Percentiles rank a stretch among this genome's conserved stretches.
phyloP scores from a whole-genome alignment of 2,329 filamentous ascomycete genomes.

The Penicillium sp. region DNA sequence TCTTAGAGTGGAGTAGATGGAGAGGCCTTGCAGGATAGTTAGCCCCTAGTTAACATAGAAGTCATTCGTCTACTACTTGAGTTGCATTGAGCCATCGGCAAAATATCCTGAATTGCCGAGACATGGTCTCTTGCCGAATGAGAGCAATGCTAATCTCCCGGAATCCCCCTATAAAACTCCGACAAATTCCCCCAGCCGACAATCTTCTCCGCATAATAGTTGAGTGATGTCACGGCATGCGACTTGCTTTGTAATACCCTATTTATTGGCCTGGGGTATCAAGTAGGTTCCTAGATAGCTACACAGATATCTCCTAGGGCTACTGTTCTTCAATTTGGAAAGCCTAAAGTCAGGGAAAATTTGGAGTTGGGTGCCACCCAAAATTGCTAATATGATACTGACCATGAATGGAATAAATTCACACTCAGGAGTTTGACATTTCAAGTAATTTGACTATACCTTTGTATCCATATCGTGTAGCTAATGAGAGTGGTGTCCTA shows the following conservation, averaged over 20 bases:
- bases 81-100: background rate
- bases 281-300: too few relatives aligned
- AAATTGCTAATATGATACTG: background rate
- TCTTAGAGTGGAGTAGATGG: background rate
- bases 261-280: too few relatives aligned
- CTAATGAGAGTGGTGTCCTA: background rate
- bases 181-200: background rate
- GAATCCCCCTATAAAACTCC: constrained; percentile 3
- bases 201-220: background rate
- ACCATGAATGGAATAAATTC: background rate
- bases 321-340: too few relatives aligned
- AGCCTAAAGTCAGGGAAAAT: too few relatives aligned
- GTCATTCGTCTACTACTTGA: background rate
- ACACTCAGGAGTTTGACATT: background rate
- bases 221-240: background rate
- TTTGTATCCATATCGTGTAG: background rate
- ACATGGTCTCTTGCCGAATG: background rate
- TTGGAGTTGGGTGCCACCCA: too few relatives aligned
- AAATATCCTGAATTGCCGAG: background rate
- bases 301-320: too few relatives aligned
- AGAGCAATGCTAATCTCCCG: background rate
- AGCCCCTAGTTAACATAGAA: background rate
- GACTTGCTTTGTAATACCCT: too few relatives aligned
- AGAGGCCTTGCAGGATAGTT: background rate
- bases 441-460: too few relatives aligned